A percentile compares a stretch with the other conserved stretches of the same genome.
Evolutionary conservation across 257 asterid species (phyloP).

Genomic region (Solanum pimpinellifolium): DNA sequence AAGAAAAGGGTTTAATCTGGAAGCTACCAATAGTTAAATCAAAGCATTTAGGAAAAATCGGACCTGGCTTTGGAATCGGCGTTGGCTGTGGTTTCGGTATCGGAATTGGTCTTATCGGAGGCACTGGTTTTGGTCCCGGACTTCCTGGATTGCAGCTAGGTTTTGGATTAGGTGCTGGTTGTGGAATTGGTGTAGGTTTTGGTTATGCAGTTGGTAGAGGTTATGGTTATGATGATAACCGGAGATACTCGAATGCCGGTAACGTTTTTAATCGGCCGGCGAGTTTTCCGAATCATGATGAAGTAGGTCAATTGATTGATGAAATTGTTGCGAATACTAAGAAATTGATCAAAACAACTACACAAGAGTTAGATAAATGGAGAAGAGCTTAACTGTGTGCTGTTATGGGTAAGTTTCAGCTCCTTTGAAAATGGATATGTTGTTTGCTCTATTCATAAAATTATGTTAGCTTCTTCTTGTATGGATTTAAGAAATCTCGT

Average conservation of each 20-base stretch:
- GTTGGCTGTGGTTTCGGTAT: conserved; percentile 86
- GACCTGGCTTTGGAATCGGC: conserved; percentile 84
- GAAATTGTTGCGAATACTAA: not conserved
- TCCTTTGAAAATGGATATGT: not conserved
- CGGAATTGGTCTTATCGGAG: conserved; percentile 68
- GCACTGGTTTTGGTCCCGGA: conserved; percentile 75
- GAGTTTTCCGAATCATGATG: conserved; percentile 24
- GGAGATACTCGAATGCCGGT: conserved; percentile 51
- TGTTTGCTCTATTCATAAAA: not conserved
- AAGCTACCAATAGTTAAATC: conserved; percentile 63
- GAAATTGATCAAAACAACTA: conserved; percentile 18
- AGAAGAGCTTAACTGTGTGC: not conserved
- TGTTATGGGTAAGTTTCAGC: not conserved
- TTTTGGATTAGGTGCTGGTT: conserved; percentile 77
- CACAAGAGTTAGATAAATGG: conserved; percentile 39
- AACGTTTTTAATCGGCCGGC: conserved; percentile 17
- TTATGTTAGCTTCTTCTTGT: not conserved
- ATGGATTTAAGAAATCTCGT: not conserved
- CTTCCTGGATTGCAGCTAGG: conserved; percentile 78
- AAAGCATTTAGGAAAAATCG: conserved; percentile 53
- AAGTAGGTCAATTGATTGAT: conserved; percentile 9
- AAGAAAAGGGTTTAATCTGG: conserved; percentile 64
- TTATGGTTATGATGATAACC: conserved; percentile 49
- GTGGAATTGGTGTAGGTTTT: conserved; percentile 82
- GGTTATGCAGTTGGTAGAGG: conserved; percentile 86